Evolutionary conservation across 345 rosid species (phyloP), one percentile per base, ranked within the genome.

Genomic region (Bretschneidera sinensis): DNA sequence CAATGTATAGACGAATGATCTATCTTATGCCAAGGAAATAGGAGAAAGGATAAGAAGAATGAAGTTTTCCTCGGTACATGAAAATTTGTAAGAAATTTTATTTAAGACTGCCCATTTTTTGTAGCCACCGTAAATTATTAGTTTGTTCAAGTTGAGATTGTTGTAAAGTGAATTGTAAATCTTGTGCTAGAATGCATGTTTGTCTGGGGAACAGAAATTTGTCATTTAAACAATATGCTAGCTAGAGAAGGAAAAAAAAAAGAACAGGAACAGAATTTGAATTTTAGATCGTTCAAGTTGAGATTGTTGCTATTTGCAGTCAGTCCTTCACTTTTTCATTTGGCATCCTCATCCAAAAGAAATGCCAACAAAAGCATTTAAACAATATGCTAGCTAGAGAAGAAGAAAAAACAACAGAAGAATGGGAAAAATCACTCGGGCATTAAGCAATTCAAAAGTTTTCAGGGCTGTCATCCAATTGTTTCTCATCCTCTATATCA

Each of bases 391-490:
- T n/a, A n/a, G n/a, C n/a, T n/a, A n/a, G n/a, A 28, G 33, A 28
- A 28, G 8, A 28, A 8, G 33, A 28, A 28, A 8, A 28, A 28
- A 2, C 8, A 2, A 28, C n/a, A n/a, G n/a, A n/a, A n/a, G n/a
- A n/a, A 28, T 2, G 33, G 33, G 8, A 28, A 28, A 3, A 28
- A 3, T 8, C 33, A 28, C 8, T 28, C 8, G 3, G 33, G 33
- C 33, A 28, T 28, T 28, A 3, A 28, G 33, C 33, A 28, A 13
- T 51, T 79, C 74, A 89, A 70, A 89, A 92, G 68, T 81, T 89
- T 43, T 76, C 97, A 57, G 97, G 98, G 74, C 97, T 87, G 67
- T 89, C 97, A 54, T 87, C 97, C 66, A 92, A 72, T 68, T 87
- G 95, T 49, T 77, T 86, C 84, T 89, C 95, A 72, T 89, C 91